Evolutionary conservation across 2,329 filamentous ascomycete genomes (phyloP), one percentile per base, ranked within the genome.

Genomic region (Dryadomyces quercivorus): DNA sequence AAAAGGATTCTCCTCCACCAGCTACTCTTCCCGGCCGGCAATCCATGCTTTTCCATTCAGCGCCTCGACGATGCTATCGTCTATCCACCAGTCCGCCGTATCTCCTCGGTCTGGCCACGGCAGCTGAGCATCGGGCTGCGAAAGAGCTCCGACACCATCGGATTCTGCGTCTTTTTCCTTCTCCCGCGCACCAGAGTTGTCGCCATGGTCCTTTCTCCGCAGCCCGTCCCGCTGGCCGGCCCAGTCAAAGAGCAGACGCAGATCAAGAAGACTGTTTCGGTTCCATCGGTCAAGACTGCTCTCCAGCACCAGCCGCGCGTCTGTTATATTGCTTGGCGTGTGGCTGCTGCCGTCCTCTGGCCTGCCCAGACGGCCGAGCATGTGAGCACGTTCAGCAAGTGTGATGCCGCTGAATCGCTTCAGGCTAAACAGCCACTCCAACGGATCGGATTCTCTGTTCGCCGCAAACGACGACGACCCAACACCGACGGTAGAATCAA

Each of bases 401-500:
- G 72, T 86, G 65, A 74, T 79, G 58, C 60, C 69, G 63, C 61
- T 66, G 56, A 72, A 86, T 63, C 56, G 76, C 59, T 77, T 72
- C 0, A 89, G 75, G 1, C 74, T 69, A 64, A 95, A 88, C 1
- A 95, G 65, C 85, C 88, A 92, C 58, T 85, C 81, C 63, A 92
- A 79, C 0, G 86, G 72, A 6, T 68, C 69, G 36, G 60, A 59
- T 4, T 70, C 64, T 9, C 64, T 57, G 18, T 62, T 61, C 38
- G 21, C 2, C 18, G 6, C 2, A 20, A 16, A 3, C 47, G 7
- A 9, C 26, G 49, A 18, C 13, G 3, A 9, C 2, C 21, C 26
- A 43, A 20, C 26, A 48, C 15, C n/a, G 12, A n/a, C 44, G 34
- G 2, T 22, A 6, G 22, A n/a, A n/a, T 10, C 31, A 8, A 18